Evolutionary conservation across 2,329 filamentous ascomycete species (phyloP), one percentile per base, ranked within the genome.

Genomic region (Pseudogymnoascus sp.): DNA sequence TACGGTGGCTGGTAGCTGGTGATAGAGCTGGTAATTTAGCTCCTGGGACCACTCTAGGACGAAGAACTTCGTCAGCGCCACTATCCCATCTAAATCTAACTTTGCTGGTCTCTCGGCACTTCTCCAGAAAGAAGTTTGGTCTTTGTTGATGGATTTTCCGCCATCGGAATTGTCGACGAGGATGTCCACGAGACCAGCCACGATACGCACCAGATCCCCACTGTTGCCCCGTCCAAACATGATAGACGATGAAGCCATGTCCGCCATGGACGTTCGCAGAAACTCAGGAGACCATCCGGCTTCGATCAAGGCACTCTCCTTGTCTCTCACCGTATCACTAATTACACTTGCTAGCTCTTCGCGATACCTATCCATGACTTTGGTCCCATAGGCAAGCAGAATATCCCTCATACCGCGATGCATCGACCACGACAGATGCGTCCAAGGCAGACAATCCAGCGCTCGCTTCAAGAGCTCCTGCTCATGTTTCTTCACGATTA

Each of bases 1-100:
- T n/a, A 53, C 46, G 4, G 46, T 53, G 4, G 46, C 63, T 6
- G 72, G 73, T 12, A 75, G 62, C 24, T 74, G 66, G 61, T 74
- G 72, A 63, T 75, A 75, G 59, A 75, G 67, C 68, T 75, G 72
- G 61, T 75, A 74, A 65, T 75, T 72, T 11, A 75, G 71, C 61
- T 74, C 72, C 59, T 70, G 67, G 24, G 72, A 75, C 73, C 73
- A 75, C 62, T 74, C 72, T 33, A 74, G 64, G 14, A 75, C 71
- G 53, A 74, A 72, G 6, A 71, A 64, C 60, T 75, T 75, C 12
- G 71, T 72, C 62, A 75, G 63, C 19, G 72, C 73, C 2, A 73
- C 67, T 3, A 73, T 63, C 8, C 43, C 68, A 60, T 71, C 64
- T 1, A 61, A 11, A 35, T 70, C 66, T n/a, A 72, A 61, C 40